Conservation (phyloP, 1,284 basidiomycete species). For the Ceratobasidium sp. region DNA sequence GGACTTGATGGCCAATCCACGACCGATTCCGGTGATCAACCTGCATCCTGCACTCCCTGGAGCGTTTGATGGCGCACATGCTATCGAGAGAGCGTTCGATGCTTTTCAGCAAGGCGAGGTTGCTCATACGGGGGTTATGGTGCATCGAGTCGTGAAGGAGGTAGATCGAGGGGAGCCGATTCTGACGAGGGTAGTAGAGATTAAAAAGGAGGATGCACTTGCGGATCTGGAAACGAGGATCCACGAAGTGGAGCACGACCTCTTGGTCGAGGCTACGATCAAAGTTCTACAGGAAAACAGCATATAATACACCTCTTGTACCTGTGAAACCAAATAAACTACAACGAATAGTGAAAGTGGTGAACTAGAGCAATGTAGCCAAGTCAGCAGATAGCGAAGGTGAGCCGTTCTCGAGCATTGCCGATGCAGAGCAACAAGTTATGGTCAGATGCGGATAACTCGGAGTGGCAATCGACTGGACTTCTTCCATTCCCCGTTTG, state of each 20-base stretch:
- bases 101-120: slow-evolving; percentile 86
- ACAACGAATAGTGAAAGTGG: neutral
- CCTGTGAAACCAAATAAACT: slow-evolving; percentile 6
- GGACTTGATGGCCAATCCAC: slow-evolving; percentile 50
- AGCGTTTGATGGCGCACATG: slow-evolving; percentile 91
- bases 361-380: neutral
- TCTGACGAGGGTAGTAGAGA: slow-evolving; percentile 78
- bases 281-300: slow-evolving; percentile 63
- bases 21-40: slow-evolving; percentile 87
- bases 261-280: slow-evolving; percentile 85
- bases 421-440: neutral
- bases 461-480: slow-evolving; percentile 73
- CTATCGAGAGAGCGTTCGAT: slow-evolving; percentile 87
- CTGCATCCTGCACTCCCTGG: slow-evolving; percentile 95
- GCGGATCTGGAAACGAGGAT: slow-evolving; percentile 80
- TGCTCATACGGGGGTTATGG: slow-evolving; percentile 84
- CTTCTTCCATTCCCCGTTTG: slow-evolving; percentile 63
- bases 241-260: slow-evolving; percentile 85
- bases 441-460: slow-evolving; percentile 45
- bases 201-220: slow-evolving; percentile 74
- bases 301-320: slow-evolving; percentile 24
- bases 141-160: slow-evolving; percentile 91
- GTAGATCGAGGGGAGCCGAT: slow-evolving; percentile 93
- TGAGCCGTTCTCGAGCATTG: neutral
- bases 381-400: neutral